These are phyloP conservation scores for Telfairia occidentalis DNA, from an alignment of 331 rosid genomes.

Conservation along the genomic window DNA sequence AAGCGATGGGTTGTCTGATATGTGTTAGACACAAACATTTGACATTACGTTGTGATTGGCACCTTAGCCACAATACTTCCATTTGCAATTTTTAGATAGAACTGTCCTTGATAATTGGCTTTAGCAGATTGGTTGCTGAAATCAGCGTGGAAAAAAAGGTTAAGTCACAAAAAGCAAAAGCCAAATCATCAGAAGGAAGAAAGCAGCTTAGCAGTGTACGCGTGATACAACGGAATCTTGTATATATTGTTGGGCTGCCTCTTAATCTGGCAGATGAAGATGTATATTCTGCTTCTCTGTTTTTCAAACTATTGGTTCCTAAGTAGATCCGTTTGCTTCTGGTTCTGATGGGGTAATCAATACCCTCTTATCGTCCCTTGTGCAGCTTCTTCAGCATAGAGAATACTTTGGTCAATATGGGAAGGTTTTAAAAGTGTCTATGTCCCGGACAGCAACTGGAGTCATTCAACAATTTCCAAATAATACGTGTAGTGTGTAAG, in stretches of 20 bases:
- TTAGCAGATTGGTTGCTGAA: slow-evolving; percentile 60
- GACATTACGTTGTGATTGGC: neutral
- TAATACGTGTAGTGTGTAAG: slow-evolving; percentile 99
- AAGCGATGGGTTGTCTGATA: neutral
- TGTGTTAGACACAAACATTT: neutral
- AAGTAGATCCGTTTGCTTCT: neutral
- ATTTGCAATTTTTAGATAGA: neutral
- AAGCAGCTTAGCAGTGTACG: slow-evolving; percentile 95
- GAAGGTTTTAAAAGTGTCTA: slow-evolving; percentile 90
- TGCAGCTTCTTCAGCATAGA: slow-evolving; percentile 75
- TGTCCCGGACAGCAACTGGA: slow-evolving; percentile 96
- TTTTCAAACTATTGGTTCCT: neutral
- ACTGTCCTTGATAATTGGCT: neutral
- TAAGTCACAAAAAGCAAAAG: slow-evolving; percentile 68
- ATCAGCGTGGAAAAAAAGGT: slow-evolving; percentile 57
- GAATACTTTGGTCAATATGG: slow-evolving; percentile 99
- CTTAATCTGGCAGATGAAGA: slow-evolving; percentile 94
- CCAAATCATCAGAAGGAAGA: slow-evolving; percentile 78
- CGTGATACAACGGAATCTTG: slow-evolving; percentile 96
- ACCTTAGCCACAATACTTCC: neutral
- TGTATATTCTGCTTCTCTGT: slow-evolving; percentile 31
- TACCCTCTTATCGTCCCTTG: slow-evolving; percentile 8
- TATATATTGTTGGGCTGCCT: slow-evolving; percentile 93
- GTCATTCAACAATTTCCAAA: slow-evolving; percentile 93
- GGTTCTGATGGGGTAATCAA: neutral